phyloP scores from a whole-genome alignment of 768 basidiomycete species.

The Steccherinum ochraceum region DNA sequence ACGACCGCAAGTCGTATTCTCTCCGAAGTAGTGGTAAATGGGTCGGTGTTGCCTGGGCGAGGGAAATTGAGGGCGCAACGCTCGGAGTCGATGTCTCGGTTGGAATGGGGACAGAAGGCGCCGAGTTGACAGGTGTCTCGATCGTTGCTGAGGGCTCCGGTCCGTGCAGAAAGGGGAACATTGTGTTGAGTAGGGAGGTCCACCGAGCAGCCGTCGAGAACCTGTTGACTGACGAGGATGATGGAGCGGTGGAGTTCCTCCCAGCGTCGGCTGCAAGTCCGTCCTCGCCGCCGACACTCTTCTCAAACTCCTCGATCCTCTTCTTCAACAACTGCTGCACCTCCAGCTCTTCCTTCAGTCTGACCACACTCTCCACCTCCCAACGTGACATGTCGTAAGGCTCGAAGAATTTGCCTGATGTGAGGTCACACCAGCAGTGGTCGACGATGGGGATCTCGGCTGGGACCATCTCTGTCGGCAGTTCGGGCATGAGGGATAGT shows the following conservation, averaged over 20 bases:
- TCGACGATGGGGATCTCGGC: conserved; percentile 61
- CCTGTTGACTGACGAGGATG: too few relatives aligned
- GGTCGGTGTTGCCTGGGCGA: too few relatives aligned
- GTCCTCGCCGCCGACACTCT: too few relatives aligned
- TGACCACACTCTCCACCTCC: conserved; percentile 61
- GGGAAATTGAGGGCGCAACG: too few relatives aligned
- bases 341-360: conserved; percentile 31
- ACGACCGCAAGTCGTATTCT: conserved; percentile 67
- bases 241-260: too few relatives aligned
- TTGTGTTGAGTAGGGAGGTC: background rate
- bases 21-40: conserved; percentile 10
- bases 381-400: conserved; percentile 73
- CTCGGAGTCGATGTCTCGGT: too few relatives aligned
- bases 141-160: background rate
- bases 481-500: conserved; percentile 30
- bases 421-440: conserved; percentile 82
- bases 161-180: background rate
- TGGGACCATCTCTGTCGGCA: conserved; percentile 38
- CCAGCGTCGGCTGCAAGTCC: too few relatives aligned
- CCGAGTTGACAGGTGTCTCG: background rate
- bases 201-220: background rate
- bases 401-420: conserved; percentile 56
- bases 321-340: conserved; percentile 11
- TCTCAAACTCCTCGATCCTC: background rate
- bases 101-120: too few relatives aligned